Evolutionary conservation across 306 rosid genomes (phyloP).

Genomic region (Begonia masoniana): DNA sequence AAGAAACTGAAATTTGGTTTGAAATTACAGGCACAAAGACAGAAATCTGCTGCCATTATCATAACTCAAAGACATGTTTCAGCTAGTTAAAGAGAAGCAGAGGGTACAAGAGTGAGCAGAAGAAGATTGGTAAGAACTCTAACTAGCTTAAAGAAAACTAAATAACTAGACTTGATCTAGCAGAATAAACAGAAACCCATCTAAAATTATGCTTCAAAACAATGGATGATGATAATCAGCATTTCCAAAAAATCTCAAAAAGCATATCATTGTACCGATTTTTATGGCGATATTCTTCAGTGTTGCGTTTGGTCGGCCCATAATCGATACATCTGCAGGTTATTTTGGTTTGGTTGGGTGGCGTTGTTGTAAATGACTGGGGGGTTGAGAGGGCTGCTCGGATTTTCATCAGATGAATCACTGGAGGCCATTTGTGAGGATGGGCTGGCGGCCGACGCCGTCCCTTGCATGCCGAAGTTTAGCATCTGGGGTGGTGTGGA

Average conservation of each 20-base stretch:
- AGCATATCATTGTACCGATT: too few species aligned
- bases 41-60: too few species aligned
- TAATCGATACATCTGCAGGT: conserved; percentile 34
- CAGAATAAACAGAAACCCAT: not conserved
- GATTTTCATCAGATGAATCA: conserved; percentile 59
- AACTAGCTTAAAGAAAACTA: not conserved
- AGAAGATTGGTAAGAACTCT: not conserved
- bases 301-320: conserved; percentile 62
- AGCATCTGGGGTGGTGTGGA: conserved; percentile 40
- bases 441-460: conserved; percentile 31
- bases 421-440: conserved; percentile 51
- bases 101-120: not conserved
- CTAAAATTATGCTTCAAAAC: not conserved
- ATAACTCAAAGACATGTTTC: too few species aligned
- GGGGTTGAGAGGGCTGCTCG: conserved; percentile 35
- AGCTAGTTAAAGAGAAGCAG: too few species aligned
- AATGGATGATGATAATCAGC: conserved; percentile 8
- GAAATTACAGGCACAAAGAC: too few species aligned
- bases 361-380: conserved; percentile 33
- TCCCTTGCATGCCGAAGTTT: conserved; percentile 34
- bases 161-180: not conserved
- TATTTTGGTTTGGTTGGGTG: conserved; percentile 31
- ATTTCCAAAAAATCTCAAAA: too few species aligned
- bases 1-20: too few species aligned
- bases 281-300: conserved; percentile 16